Evolutionary conservation across 345 rosid genomes (phyloP).

Genomic region (Salix exigua): DNA sequence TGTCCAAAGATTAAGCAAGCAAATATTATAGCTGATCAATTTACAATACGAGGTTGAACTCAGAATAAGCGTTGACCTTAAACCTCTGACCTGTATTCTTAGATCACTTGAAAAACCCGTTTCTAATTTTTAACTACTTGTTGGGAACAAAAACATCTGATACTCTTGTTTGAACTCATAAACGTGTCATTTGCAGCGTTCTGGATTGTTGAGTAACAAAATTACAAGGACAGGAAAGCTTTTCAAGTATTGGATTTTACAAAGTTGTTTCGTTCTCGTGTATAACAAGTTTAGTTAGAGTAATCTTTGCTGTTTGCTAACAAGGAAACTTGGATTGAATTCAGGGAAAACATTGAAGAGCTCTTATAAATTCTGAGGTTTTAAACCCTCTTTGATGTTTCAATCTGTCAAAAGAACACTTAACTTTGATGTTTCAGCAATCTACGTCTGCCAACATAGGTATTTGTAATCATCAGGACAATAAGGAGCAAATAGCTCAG

Average conservation of each 20-base stretch:
- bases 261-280: not conserved
- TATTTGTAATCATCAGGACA: conserved; percentile 24
- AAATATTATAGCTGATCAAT: too few species aligned
- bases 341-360: not conserved
- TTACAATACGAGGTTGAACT: too few species aligned
- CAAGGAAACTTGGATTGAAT: not conserved
- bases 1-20: too few species aligned
- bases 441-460: not conserved
- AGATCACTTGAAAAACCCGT: too few species aligned
- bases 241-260: not conserved
- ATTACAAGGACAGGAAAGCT: not conserved
- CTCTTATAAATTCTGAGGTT: not conserved
- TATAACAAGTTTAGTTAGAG: not conserved
- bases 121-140: not conserved
- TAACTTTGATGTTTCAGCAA: not conserved
- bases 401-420: not conserved
- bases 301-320: not conserved
- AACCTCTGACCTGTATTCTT: too few species aligned
- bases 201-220: not conserved
- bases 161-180: not conserved
- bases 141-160: not conserved
- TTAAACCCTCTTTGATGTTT: not conserved
- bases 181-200: not conserved
- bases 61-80: too few species aligned
- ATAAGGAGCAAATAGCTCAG: conserved; percentile 28